Base-by-base conservation (phyloP, 2,329 filamentous ascomycete species). In the Didymellaceae sp. region DNA sequence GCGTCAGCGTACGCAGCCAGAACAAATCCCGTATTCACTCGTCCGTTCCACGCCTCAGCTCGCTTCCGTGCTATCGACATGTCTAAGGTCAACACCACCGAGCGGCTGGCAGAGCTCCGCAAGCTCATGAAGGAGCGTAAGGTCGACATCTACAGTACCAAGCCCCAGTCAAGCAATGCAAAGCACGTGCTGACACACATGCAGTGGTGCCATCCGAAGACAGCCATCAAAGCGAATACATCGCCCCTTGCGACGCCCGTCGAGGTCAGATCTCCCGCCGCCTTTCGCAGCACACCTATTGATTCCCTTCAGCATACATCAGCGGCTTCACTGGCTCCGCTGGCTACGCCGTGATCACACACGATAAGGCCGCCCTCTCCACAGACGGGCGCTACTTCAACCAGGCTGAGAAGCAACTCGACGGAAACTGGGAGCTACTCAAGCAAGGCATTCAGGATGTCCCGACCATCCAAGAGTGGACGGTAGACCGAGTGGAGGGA, bases 371-470 rank as follows among this genome's bases (percentile, higher is more conserved):
- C 13, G 90, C 91, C 11, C 78, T 99, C 49, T 91, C 94, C 10
- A 99, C 94, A 22, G 94, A 99, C 72, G 94, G 94, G 22, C 87
- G 94, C 59, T 99, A 99, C 76, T 99, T 97, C 81, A 97, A 96
- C 77, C 94, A 99, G 75, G 94, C 94, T 20, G 80, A 86, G 55
- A 90, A 92, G 66, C 91, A 99, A 74, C 84, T 99, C 22, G 94
- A 97, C 72, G 77, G 75, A 65, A 97, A 97, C 74, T 99, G 94
- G 94, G 79, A 84, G 40, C 80, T 99, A 31, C 79, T 99, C 55
- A 99, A 97, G 78, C 91, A 96, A 67, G 94, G 94, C 5, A 80
- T 96, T 38, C 90, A 94, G 68, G 91, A 96, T 73, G 91, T 97
- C 8, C 93, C 91, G 1, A 97, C 93, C 0, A 99, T 94, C 90